Evolutionary conservation across 2,329 filamentous ascomycete species (phyloP).

Genomic region (Neopestalotiopsis clavispora): DNA sequence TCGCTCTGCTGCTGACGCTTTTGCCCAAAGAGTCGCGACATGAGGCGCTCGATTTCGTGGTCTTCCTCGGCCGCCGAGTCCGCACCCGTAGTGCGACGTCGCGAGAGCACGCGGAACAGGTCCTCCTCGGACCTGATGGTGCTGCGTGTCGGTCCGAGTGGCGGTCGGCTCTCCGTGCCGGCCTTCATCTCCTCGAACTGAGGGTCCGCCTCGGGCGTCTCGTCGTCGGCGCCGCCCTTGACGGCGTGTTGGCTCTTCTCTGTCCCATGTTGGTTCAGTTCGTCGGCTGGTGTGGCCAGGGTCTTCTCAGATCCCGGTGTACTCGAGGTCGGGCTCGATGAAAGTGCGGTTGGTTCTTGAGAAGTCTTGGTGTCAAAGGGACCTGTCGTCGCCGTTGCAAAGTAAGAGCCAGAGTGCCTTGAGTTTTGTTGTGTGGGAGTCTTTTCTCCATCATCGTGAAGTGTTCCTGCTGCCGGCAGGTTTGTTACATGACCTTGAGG

Average conservation of each 20-base stretch:
- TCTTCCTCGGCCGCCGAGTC: constrained; percentile 40
- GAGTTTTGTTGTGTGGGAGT: constrained; percentile 4
- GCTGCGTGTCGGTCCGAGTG: constrained; percentile 27
- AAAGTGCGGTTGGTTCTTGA: background rate
- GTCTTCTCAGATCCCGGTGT: constrained; percentile 1
- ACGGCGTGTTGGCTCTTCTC: background rate
- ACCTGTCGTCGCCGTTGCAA: background rate
- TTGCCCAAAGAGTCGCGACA: constrained; percentile 74
- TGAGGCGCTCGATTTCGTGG: constrained; percentile 63
- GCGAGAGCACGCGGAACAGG: constrained; percentile 53
- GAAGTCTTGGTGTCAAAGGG: constrained; percentile 4
- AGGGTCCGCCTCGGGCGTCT: constrained; percentile 23
- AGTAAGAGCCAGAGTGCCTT: background rate
- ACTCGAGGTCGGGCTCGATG: background rate
- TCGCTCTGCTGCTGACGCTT: constrained; percentile 69
- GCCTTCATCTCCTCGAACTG: constrained; percentile 36
- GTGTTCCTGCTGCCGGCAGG: constrained; percentile 1
- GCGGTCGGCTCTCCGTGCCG: constrained; percentile 24
- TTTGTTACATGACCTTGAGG: constrained; percentile 18
- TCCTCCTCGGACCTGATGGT: constrained; percentile 52
- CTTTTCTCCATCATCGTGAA: background rate
- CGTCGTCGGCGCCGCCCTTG: background rate
- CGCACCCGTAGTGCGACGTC: constrained; percentile 43
- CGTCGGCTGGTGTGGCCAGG: background rate
- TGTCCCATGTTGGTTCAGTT: background rate